A percentile compares a stretch with the other conserved stretches of the same genome.
These are phyloP conservation scores for Tuber microsphaerosporum DNA, from an alignment of 495 filamentous ascomycete genomes.

Conservation along the genomic window DNA sequence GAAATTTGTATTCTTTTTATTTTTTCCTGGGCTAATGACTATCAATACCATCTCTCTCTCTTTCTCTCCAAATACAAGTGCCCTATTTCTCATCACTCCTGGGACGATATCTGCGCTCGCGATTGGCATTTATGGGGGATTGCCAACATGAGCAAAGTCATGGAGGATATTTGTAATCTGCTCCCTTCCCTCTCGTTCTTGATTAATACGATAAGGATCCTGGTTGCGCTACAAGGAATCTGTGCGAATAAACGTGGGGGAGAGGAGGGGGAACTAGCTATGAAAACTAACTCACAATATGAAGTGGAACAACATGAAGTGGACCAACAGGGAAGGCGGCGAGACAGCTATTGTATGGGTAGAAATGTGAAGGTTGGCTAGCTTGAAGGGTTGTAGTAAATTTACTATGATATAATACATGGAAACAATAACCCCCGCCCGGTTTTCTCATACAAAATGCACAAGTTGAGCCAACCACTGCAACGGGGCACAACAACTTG, in stretches of 20 bases:
- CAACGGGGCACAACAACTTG: too few species aligned
- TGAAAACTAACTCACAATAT: not conserved
- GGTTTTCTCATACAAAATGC: too few species aligned
- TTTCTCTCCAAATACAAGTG: not conserved
- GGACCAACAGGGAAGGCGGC: not conserved
- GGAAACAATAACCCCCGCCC: too few species aligned
- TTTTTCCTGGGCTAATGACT: not conserved
- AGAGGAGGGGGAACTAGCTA: not conserved
- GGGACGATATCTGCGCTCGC: not conserved
- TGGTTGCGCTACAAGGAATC: not conserved
- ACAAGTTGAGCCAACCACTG: too few species aligned
- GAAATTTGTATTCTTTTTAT: not conserved
- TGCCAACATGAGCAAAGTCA: not conserved
- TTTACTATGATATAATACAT: too few species aligned
- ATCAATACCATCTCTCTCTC: not conserved
- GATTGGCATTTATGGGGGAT: not conserved
- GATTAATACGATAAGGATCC: not conserved
- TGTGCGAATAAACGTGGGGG: not conserved
- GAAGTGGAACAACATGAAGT: not conserved
- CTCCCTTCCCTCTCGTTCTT: not conserved
- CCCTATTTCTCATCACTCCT: not conserved
- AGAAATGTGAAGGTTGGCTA: too few species aligned
- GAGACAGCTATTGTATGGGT: not conserved
- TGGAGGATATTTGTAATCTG: not conserved
- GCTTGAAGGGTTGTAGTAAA: too few species aligned